phyloP scores from a whole-genome alignment of 305 asterid species.

The Fraxinus baroniana region DNA sequence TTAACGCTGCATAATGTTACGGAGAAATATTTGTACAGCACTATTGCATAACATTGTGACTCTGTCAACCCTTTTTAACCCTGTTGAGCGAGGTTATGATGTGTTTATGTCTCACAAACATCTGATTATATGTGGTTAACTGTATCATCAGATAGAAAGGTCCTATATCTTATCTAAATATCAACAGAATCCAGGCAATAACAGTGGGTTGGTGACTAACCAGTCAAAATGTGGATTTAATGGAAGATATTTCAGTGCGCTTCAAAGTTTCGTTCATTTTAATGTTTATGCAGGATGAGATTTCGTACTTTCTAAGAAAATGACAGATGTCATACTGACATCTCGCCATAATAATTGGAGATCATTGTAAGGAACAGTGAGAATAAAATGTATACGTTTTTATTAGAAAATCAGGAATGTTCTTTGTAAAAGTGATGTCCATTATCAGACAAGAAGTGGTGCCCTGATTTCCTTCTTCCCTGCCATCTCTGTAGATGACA shows the following conservation, averaged over 20 bases:
- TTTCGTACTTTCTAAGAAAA: neutral
- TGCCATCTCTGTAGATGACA: too few species aligned
- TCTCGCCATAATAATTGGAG: neutral
- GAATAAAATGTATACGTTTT: neutral
- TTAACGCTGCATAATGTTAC: neutral
- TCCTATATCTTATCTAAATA: neutral
- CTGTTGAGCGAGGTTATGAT: neutral
- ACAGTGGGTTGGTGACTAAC: neutral
- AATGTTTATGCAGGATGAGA: neutral
- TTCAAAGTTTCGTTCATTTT: neutral
- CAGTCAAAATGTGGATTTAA: neutral
- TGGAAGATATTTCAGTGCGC: neutral
- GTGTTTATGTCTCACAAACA: neutral
- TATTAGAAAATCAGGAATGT: neutral
- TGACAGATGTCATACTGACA: neutral
- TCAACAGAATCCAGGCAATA: neutral
- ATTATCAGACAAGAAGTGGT: neutral
- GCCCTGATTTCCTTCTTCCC: neutral
- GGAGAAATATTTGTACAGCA: neutral
- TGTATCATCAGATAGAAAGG: neutral
- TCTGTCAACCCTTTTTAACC: conserved; percentile 3
- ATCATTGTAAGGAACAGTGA: neutral
- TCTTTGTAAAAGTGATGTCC: neutral
- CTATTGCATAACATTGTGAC: neutral
- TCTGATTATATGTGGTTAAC: neutral